Percentiles rank a stretch among this genome's conserved stretches.
These are phyloP conservation scores for Suhomyces vadensis DNA, from an alignment of 805 yeast genomes.

Conservation along the genomic window DNA sequence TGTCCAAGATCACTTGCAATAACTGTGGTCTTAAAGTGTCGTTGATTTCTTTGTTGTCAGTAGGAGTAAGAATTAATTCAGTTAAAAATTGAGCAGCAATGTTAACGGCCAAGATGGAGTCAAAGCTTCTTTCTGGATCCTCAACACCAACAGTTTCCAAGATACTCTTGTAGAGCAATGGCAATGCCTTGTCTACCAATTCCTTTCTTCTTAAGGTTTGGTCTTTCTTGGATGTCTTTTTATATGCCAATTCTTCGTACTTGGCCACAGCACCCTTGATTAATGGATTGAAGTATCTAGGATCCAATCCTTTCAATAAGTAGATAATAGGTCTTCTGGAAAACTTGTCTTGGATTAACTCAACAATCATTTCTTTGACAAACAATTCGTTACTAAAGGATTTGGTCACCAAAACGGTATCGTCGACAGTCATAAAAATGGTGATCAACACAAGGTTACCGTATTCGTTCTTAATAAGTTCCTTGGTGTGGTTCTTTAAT, in stretches of 20 bases:
- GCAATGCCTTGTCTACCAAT: conserved; percentile 62
- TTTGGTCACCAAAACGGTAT: conserved; percentile 79
- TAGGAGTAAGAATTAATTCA: conserved; percentile 67
- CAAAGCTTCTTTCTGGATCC: conserved; percentile 44
- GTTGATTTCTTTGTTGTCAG: conserved; percentile 42
- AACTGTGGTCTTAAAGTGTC: conserved; percentile 47
- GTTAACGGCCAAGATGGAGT: conserved; percentile 58
- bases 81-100: conserved; percentile 81
- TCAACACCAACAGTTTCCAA: conserved; percentile 25
- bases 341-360: conserved; percentile 65
- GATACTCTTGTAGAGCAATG: conserved; percentile 60
- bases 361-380: conserved; percentile 49
- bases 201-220: conserved; percentile 73
- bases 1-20: conserved; percentile 55
- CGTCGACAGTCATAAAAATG: conserved; percentile 85
- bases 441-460: conserved; percentile 83
- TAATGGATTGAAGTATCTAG: conserved; percentile 76
- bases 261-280: conserved; percentile 58
- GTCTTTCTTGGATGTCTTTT: conserved; percentile 81
- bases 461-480: conserved; percentile 77
- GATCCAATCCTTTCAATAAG: conserved; percentile 73
- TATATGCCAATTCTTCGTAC: conserved; percentile 57
- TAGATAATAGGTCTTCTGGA: conserved; percentile 89
- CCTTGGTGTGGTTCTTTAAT: conserved; percentile 73
- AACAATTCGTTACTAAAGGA: conserved; percentile 63